phyloP scores from a whole-genome alignment of 2,329 filamentous ascomycete genomes.

The Neonectria neomacrospora region DNA sequence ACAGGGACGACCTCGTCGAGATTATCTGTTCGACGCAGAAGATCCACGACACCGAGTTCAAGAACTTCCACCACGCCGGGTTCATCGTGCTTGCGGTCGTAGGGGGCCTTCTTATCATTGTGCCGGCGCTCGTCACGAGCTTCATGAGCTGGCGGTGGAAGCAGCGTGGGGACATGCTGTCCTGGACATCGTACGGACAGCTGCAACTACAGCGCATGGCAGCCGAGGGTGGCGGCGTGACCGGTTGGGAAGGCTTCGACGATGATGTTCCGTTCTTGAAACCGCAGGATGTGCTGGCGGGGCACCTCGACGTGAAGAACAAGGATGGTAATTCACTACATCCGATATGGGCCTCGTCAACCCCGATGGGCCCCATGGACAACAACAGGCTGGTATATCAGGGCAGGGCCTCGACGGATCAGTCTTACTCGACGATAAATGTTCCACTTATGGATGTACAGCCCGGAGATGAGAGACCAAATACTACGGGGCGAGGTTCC shows the following conservation, averaged over 20 bases:
- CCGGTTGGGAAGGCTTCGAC: neutral
- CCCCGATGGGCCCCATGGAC: neutral
- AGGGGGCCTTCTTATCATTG: neutral
- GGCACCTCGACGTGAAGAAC: neutral
- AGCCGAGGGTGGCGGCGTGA: neutral
- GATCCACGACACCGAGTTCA: slow-evolving; percentile 15
- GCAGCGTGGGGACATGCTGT: neutral
- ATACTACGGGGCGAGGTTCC: neutral
- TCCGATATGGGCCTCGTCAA: neutral
- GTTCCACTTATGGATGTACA: neutral
- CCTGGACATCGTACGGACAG: neutral
- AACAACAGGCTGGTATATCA: neutral
- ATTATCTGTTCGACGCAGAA: slow-evolving; percentile 9
- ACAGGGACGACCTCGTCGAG: slow-evolving; percentile 3
- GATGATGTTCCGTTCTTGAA: neutral
- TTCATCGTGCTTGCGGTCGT: slow-evolving; percentile 1
- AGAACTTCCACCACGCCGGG: slow-evolving; percentile 1
- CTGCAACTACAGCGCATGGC: slow-evolving; percentile 2
- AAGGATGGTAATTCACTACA: neutral
- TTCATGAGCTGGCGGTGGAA: neutral
- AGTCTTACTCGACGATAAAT: neutral
- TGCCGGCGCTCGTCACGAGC: neutral
- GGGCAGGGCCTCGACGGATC: neutral
- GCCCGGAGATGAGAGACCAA: neutral
- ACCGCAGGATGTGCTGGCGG: neutral